Evolutionary conservation across 169 alveolate genomes (phyloP), one percentile per base, ranked within the genome.

Genomic region (Cryptosporidium meleagridis): DNA sequence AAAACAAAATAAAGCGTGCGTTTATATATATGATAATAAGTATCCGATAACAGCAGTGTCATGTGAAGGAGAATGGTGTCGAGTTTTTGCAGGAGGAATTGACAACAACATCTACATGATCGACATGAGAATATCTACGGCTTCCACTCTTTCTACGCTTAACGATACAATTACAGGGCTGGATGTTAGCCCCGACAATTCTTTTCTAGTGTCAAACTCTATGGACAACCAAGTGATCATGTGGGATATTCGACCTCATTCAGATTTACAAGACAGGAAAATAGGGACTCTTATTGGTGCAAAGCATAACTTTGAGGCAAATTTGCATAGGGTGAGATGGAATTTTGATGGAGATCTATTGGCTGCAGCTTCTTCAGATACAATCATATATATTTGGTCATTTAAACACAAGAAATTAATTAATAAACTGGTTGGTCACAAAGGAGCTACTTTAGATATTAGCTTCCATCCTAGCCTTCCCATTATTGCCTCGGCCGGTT

Each of bases 351-450:
- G 89, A 0, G 89, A 80, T 61, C 53, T 80, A 7, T 31, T 80
- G 23, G 89, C 89, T 8, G 89, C 89, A 8, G 89, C 89, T 35
- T 80, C 89, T 16, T 80, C 89, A 10, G 89, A 80, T 62, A 4
- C 61, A 37, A 48, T 62, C 7, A 61, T 80, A 29, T 80, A 80
- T 41, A 80, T 80, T 41, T 80, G 89, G 89, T 80, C 89, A 1
- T 75, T 65, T 14, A 80, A 58, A 16, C 67, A 80, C n/a, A 59
- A 65, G 67, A 80, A 80, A 26, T 44, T 80, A 41, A 62, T 80
- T 41, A 59, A 80, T 31, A 80, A 80, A 51, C 69, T 80, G 26
- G 21, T 61, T 18, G 89, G 89, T 2, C 89, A 80, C 29, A 26
- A 44, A 29, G 89, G 89, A 62, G 89, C 89, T 18, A 80, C 89